phyloP scores from a whole-genome alignment of 805 yeast species.

The Zygotorulaspora danielsina region DNA sequence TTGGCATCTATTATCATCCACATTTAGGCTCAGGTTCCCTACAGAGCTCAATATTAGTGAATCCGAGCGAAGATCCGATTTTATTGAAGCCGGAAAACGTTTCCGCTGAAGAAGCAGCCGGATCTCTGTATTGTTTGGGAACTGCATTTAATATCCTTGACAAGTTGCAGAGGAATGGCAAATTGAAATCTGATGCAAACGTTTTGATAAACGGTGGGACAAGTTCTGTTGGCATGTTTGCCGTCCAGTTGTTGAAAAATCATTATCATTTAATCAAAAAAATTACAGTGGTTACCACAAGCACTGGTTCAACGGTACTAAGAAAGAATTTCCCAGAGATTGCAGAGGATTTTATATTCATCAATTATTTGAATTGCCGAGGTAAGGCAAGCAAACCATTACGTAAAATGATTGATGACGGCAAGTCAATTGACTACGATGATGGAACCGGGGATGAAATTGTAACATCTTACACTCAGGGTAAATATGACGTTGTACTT shows the following conservation, averaged over 20 bases:
- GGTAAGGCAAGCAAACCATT: constrained; percentile 33
- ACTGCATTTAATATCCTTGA: constrained; percentile 53
- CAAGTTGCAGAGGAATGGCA: constrained; percentile 22
- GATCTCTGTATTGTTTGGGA: constrained; percentile 58
- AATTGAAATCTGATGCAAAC: constrained; percentile 40
- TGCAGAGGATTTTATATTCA: constrained; percentile 39
- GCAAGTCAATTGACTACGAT: constrained; percentile 35
- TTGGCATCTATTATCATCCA: constrained; percentile 55
- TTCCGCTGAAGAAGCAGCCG: constrained; percentile 53
- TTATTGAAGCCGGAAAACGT: constrained; percentile 46
- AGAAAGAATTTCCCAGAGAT: constrained; percentile 38
- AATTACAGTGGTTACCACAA: constrained; percentile 57
- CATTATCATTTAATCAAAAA: constrained; percentile 44
- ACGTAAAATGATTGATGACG: constrained; percentile 31
- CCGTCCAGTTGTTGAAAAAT: constrained; percentile 55
- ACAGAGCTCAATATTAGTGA: constrained; percentile 51
- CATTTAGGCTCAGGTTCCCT: constrained; percentile 52
- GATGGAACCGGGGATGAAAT: constrained; percentile 26
- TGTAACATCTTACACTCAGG: constrained; percentile 32
- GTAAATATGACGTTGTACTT: constrained; percentile 58
- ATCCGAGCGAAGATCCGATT: constrained; percentile 48
- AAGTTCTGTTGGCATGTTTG: constrained; percentile 64
- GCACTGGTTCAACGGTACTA: constrained; percentile 45
- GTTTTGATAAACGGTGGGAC: constrained; percentile 74
- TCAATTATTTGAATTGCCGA: constrained; percentile 34